A percentile compares a stretch with the other conserved stretches of the same genome.
phyloP scores from a whole-genome alignment of 305 asterid genomes.

The Stenogyne calaminthoides region DNA sequence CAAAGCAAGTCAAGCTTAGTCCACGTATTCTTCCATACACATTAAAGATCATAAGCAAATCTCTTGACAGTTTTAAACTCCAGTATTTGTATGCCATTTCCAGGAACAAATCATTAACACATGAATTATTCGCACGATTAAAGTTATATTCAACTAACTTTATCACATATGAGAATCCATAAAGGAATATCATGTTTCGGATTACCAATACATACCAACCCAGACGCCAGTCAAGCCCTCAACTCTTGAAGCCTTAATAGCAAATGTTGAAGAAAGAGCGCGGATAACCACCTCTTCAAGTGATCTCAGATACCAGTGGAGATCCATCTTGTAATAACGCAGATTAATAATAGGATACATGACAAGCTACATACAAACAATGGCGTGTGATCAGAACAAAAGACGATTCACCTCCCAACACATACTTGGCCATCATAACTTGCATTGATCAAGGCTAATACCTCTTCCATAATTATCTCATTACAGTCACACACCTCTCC shows the following conservation, averaged over 20 bases:
- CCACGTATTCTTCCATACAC: neutral
- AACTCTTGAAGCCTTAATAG: slow-evolving; percentile 65
- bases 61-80: neutral
- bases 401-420: neutral
- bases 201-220: slow-evolving; percentile 62
- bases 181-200: neutral
- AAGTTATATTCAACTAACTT: neutral
- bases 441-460: neutral
- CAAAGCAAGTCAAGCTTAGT: neutral
- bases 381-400: slow-evolving; percentile 12
- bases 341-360: slow-evolving; percentile 92
- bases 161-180: neutral
- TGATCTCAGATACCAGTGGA: slow-evolving; percentile 85
- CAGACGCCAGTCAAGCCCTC: slow-evolving; percentile 90
- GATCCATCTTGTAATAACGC: slow-evolving; percentile 74
- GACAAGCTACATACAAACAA: slow-evolving; percentile 65
- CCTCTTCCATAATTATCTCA: slow-evolving; percentile 1
- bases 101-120: neutral
- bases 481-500: neutral
- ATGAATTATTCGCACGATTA: neutral
- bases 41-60: neutral
- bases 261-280: slow-evolving; percentile 63
- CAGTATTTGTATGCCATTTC: neutral
- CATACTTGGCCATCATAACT: neutral
- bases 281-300: slow-evolving; percentile 93